Conservation (phyloP, 441 rosid genomes). For the Adansonia madagascariensis region DNA sequence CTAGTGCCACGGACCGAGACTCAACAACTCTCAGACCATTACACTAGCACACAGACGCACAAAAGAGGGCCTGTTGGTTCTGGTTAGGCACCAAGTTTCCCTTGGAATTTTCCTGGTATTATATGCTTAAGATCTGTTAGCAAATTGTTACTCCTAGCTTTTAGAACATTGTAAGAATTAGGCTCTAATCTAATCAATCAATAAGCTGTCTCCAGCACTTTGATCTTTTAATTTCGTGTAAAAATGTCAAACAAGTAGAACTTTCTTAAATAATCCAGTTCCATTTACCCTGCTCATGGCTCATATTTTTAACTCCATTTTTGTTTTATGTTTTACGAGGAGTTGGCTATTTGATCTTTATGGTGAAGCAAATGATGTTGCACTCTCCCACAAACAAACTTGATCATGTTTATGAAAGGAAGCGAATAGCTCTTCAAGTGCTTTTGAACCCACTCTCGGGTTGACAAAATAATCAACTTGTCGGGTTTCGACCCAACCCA, state of each 20-base stretch:
- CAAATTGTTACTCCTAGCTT: constrained; percentile 28
- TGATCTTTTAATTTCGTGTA: background rate
- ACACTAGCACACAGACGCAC: background rate
- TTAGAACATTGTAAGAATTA: constrained; percentile 31
- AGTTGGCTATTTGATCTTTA: background rate
- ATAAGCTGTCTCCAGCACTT: constrained; percentile 28
- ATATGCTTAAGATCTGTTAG: constrained; percentile 28
- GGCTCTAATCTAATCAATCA: constrained; percentile 27
- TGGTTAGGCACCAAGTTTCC: constrained; percentile 7
- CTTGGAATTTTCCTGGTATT: constrained; percentile 24
- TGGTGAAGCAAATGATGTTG: background rate
- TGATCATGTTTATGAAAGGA: background rate
- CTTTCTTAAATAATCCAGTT: background rate
- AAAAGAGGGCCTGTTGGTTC: constrained; percentile 31
- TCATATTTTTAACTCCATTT: background rate
- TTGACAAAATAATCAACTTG: too few species aligned
- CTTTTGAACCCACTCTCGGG: too few species aligned
- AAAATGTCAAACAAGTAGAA: background rate
- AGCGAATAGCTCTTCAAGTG: too few species aligned
- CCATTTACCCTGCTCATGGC: background rate
- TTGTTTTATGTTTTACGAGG: background rate
- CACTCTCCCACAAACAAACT: background rate
- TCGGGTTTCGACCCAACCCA: too few species aligned
- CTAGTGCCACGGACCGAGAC: background rate
- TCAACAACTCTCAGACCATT: too few species aligned